A percentile compares a stretch with the other conserved stretches of the same genome.
Conservation (phyloP, 2,329 filamentous ascomycete genomes). For the Sordariomycetes sp. region DNA sequence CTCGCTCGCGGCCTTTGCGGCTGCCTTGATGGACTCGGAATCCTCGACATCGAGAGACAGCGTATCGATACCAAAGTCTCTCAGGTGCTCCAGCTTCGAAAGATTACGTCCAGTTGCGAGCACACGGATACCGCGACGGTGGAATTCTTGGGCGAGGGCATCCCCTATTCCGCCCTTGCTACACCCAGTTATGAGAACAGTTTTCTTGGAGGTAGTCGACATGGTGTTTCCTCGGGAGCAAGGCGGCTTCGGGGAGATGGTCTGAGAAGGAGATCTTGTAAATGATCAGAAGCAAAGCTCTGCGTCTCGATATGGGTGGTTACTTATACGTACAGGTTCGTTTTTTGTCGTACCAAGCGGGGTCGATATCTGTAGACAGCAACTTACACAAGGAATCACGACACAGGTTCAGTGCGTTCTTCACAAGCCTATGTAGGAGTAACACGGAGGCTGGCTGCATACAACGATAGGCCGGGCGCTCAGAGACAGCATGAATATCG, state of each 20-base stretch:
- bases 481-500: background rate
- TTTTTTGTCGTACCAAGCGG: background rate
- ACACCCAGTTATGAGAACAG: constrained; percentile 25
- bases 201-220: constrained; percentile 3
- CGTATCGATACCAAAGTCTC: constrained; percentile 21
- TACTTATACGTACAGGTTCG: background rate
- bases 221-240: background rate
- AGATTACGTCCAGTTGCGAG: constrained; percentile 27
- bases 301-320: background rate
- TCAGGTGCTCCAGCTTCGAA: constrained; percentile 19
- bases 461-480: background rate
- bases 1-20: constrained; percentile 18
- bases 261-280: background rate
- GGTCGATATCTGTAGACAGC: background rate
- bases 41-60: constrained; percentile 29
- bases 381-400: background rate
- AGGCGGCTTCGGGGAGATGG: background rate
- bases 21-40: constrained; percentile 18
- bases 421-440: background rate
- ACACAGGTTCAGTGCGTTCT: background rate
- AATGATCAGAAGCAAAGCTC: background rate
- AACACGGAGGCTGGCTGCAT: background rate
- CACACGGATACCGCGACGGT: constrained; percentile 23
- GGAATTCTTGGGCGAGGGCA: constrained; percentile 25
- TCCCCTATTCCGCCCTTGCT: constrained; percentile 27